Evolutionary conservation across 139 green algal species (phyloP).

Genomic region (Chlorella sorokiniana): DNA sequence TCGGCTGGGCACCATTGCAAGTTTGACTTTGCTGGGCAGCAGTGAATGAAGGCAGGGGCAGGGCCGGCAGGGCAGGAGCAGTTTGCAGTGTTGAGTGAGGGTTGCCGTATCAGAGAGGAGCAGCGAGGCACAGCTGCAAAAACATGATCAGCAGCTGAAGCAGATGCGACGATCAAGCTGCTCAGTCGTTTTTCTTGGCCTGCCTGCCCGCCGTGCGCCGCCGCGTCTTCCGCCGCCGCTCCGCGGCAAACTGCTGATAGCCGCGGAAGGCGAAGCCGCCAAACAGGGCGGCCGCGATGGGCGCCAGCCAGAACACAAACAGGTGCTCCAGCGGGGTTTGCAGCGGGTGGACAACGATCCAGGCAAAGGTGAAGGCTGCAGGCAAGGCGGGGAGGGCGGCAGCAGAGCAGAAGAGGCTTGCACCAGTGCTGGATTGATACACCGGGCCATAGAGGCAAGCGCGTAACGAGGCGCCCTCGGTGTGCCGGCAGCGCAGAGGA

Average conservation of each 20-base stretch:
- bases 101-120: no score
- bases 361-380: constrained; percentile 23
- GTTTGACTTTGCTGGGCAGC: no score
- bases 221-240: not conserved
- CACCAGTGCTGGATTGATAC: not conserved
- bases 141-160: no score
- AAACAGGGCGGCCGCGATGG: constrained; percentile 7
- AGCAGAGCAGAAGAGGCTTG: not conserved
- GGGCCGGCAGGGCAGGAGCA: no score
- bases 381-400: not conserved
- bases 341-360: not conserved
- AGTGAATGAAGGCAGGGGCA: no score
- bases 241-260: not conserved
- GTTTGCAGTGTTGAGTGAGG: no score
- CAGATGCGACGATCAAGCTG: no score
- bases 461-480: not conserved
- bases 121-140: no score
- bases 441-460: no score
- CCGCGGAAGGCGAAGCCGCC: constrained; percentile 29
- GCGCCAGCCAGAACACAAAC: constrained; percentile 26
- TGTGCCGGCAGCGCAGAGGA: no score
- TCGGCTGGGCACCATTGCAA: no score
- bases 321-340: constrained; percentile 6
- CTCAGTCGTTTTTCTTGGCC: constrained; percentile 14
- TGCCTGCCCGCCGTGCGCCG: not conserved